Evolutionary conservation across 192 early-diverging fungal species (phyloP), one percentile per base, ranked within the genome.

Genomic region (Coemansia asiatica): DNA sequence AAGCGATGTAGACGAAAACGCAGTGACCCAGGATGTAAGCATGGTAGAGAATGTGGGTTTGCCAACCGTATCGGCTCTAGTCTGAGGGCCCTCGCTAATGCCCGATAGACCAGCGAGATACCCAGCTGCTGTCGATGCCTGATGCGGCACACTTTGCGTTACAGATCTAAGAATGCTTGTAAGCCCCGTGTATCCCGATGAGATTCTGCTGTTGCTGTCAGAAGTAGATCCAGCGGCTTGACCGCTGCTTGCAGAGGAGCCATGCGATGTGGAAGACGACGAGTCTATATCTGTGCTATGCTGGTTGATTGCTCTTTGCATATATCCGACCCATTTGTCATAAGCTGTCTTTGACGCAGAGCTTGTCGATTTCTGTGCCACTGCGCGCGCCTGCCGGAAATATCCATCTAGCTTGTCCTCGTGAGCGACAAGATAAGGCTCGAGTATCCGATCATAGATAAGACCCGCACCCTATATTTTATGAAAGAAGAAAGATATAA

Each of bases 391-490:
- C 38, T 82, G 80, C 51, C 36, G 67, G 50, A 82, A 68, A 46
- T 67, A 74, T 36, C 54, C 56, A 47, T 82, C 80, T 19, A 82
- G 68, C 15, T 28, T 35, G 33, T 74, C 53, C 60, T 82, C 80
- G 63, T 77, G 67, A 28, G 66, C 23, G 21, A 71, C 61, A 36
- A 82, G 60, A 28, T 71, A 77, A 56, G 80, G 80, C 66, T 82
- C 75, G 48, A 82, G 65, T n/a, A 82, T 38, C n/a, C 67, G 51
- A 48, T 82, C 71, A 61, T 82, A 82, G 56, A 77, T 71, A 35
- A 82, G 47, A 12, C 71, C 75, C 1, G 80, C 75, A 5, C 80
- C 79, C 79, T 81, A 79, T 15, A 61, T 8, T 57, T 46, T 28
- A 9, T 13, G 1, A 55, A 63, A 48, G 12, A 5, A 50, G 31